Percentiles rank a stretch among this genome's conserved stretches.
Evolutionary conservation across 208 protist genomes (phyloP).

Genomic region (Leishmania lainsoni): DNA sequence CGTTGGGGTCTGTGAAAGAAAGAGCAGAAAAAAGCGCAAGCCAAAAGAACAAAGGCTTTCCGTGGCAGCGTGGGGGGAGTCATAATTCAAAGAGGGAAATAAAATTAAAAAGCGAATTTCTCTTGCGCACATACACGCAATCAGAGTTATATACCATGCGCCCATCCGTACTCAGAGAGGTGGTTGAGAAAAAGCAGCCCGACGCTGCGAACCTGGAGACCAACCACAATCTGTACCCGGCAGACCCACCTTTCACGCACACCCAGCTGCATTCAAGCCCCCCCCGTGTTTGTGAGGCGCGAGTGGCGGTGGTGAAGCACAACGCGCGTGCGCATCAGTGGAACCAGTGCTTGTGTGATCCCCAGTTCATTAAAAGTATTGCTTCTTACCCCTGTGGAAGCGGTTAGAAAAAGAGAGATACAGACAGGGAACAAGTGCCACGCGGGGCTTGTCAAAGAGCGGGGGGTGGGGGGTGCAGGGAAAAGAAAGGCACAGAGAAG

Average conservation of each 20-base stretch:
- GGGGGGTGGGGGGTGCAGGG: neutral
- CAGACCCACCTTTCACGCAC: neutral
- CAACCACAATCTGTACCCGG: no score
- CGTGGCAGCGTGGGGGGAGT: neutral
- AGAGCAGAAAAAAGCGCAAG: neutral
- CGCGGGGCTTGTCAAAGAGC: neutral
- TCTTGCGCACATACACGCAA: neutral
- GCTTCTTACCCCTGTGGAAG: neutral
- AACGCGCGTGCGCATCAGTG: neutral
- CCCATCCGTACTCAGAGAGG: neutral
- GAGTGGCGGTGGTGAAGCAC: neutral
- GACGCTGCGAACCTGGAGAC: neutral
- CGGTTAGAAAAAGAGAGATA: neutral
- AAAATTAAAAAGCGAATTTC: neutral
- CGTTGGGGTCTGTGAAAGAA: neutral
- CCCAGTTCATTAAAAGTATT: neutral
- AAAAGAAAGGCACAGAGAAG: neutral
- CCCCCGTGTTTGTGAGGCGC: neutral
- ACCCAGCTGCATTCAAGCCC: neutral
- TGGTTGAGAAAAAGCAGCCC: neutral
- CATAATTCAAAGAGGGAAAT: neutral
- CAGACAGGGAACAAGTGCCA: neutral
- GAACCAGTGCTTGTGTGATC: no score
- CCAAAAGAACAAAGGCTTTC: neutral
- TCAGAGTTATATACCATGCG: neutral